Base-by-base conservation (phyloP, 345 rosid species). In the Gossypium raimondii region DNA sequence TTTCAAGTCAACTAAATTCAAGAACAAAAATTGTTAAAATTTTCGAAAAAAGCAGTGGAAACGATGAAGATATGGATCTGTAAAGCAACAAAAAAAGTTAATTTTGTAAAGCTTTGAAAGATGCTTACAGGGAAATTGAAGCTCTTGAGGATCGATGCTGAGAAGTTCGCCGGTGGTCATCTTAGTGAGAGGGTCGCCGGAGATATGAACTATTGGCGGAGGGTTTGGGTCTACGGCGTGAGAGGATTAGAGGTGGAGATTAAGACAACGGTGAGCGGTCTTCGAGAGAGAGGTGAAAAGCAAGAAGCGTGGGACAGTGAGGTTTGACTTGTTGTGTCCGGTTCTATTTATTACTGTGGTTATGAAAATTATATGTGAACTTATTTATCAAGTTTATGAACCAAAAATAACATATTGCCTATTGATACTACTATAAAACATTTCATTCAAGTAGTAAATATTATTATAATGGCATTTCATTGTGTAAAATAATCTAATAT, bases 91-190 rank as follows among this genome's bases (percentile, higher is more conserved):
- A 34, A 34, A 34, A 34, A 27, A 56, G 27, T 4, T 34, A 59
- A 58, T 17, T 34, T 34, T 34, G 4, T 34, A 51, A 14, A n/a
- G 0, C 14, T 10, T 20, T 4, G 43, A 10, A 56, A 29, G 67
- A 48, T 55, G 52, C 86, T 84, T 73, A 93, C 93, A 85, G 50
- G 95, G 88, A 73, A 93, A 93, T 43, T 85, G 88, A 43, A 93
- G 95, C 74, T 93, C 98, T 76, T 84, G 79, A 79, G 92, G 98
- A 75, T 90, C 89, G 84, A 91, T 74, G 73, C 34, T 18, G 66
- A 93, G 92, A 69, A 93, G 95, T 72, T 87, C 90, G 79, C 86
- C 89, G 52, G 77, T 68, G 79, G 78, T 82, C 94, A 90, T 92
- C 51, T 16, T 45, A 74, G 69, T 25, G 67, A 45, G 29, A 25